Conservation (phyloP, 2,329 filamentous ascomycete species). For the Trichophyton schoenleinii region DNA sequence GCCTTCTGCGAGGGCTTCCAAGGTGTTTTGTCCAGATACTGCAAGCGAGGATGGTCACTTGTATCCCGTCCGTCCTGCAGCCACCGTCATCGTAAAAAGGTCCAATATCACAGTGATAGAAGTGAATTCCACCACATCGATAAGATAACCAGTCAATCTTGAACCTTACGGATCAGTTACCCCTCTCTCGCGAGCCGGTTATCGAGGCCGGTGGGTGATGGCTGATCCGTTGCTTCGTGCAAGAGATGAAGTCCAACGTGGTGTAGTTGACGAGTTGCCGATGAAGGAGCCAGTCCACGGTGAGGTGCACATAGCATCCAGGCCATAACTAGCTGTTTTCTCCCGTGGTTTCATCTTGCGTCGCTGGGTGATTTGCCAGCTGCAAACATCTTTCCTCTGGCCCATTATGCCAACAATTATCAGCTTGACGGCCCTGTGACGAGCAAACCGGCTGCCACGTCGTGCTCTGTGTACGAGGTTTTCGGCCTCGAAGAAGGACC, state of each 20-base stretch:
- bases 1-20: neutral
- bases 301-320: neutral
- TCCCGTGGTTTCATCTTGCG: neutral
- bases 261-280: neutral
- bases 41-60: neutral
- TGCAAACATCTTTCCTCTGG: neutral
- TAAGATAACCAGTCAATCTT: neutral
- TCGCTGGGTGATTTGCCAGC: neutral
- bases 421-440: neutral
- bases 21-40: neutral
- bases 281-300: neutral
- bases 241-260: neutral
- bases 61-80: neutral
- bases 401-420: neutral
- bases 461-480: neutral
- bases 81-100: neutral
- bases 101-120: neutral
- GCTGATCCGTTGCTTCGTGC: slow-evolving; percentile 19
- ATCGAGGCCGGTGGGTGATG: slow-evolving; percentile 20
- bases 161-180: neutral
- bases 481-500: neutral
- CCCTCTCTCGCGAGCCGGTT: slow-evolving; percentile 16
- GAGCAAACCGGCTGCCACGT: neutral
- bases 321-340: neutral
- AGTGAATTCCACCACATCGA: neutral